Evolutionary conservation across 1,284 basidiomycete species (phyloP).

Genomic region (Trametes versicolor): DNA sequence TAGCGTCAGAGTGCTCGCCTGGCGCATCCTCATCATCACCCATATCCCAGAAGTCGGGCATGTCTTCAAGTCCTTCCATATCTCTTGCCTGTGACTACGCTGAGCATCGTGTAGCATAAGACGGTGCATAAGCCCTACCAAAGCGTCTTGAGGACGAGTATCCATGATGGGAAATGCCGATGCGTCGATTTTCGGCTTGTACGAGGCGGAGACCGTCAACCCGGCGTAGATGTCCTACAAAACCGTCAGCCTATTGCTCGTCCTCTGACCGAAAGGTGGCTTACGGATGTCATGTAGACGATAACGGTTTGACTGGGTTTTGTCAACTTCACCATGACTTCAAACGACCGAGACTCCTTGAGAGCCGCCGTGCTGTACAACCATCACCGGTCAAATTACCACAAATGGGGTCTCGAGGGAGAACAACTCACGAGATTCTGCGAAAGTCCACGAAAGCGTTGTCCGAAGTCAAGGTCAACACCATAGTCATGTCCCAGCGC

Average conservation of each 20-base stretch:
- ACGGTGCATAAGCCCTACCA: constrained; percentile 48
- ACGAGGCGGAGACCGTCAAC: constrained; percentile 56
- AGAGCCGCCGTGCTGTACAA: constrained; percentile 71
- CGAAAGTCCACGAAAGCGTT: constrained; percentile 78
- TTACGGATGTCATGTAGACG: constrained; percentile 73
- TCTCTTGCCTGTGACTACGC: constrained; percentile 60
- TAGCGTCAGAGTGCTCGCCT: constrained; percentile 49
- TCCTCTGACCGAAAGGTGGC: constrained; percentile 10
- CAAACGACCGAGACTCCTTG: constrained; percentile 64
- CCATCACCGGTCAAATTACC: constrained; percentile 1
- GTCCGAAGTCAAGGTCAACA: constrained; percentile 81
- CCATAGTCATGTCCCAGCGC: constrained; percentile 66
- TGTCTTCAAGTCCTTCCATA: constrained; percentile 69
- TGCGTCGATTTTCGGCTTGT: constrained; percentile 65
- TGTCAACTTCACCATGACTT: constrained; percentile 62
- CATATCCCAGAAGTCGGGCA: constrained; percentile 73
- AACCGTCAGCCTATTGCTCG: constrained; percentile 9
- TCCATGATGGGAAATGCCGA: constrained; percentile 69
- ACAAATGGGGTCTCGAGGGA: background rate
- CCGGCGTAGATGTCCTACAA: constrained; percentile 76
- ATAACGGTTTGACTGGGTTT: constrained; percentile 80
- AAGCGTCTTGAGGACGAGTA: constrained; percentile 72
- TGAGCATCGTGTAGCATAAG: background rate
- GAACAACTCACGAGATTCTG: constrained; percentile 67
- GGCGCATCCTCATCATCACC: constrained; percentile 7